Conservation (phyloP, 176 grass and related monocot species). For the Canna indica region DNA sequence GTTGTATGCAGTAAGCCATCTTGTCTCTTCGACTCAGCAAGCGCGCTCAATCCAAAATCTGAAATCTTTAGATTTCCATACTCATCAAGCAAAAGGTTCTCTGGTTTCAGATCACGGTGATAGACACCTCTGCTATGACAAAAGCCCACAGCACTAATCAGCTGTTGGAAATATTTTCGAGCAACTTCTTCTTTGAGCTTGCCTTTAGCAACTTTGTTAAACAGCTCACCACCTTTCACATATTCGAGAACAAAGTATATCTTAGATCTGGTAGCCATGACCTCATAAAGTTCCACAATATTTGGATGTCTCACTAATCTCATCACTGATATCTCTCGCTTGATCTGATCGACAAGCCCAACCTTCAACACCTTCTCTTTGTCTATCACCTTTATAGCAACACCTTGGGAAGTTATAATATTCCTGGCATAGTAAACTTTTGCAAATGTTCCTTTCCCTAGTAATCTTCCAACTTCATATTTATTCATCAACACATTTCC, state of each 20-base stretch:
- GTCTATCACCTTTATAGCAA: constrained; percentile 15
- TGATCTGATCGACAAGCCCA: constrained; percentile 15
- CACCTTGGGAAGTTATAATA: constrained; percentile 1
- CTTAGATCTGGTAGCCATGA: constrained; percentile 10
- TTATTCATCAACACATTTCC: constrained; percentile 12
- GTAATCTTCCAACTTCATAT: constrained; percentile 14
- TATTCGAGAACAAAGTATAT: constrained; percentile 13
- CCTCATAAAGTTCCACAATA: constrained; percentile 16
- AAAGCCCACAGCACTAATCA: constrained; percentile 1
- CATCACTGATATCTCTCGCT: constrained; percentile 12
- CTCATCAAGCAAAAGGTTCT: constrained; percentile 14
- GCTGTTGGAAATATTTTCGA: constrained; percentile 14
- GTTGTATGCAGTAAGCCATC: constrained; percentile 18
- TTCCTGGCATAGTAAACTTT: constrained; percentile 16
- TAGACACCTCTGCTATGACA: constrained; percentile 14
- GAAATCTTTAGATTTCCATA: constrained; percentile 14
- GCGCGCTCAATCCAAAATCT: constrained; percentile 15
- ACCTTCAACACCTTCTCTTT: constrained; percentile 13
- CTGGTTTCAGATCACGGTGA: constrained; percentile 15
- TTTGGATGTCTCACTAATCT: constrained; percentile 5
- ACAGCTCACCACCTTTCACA: constrained; percentile 13
- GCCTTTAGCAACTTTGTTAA: constrained; percentile 13
- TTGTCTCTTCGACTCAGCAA: constrained; percentile 9
- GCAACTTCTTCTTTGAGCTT: constrained; percentile 13
- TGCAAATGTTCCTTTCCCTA: constrained; percentile 12